phyloP scores from a whole-genome alignment of 1,139 yeast species.

The Entelexis sorbosivorans region DNA sequence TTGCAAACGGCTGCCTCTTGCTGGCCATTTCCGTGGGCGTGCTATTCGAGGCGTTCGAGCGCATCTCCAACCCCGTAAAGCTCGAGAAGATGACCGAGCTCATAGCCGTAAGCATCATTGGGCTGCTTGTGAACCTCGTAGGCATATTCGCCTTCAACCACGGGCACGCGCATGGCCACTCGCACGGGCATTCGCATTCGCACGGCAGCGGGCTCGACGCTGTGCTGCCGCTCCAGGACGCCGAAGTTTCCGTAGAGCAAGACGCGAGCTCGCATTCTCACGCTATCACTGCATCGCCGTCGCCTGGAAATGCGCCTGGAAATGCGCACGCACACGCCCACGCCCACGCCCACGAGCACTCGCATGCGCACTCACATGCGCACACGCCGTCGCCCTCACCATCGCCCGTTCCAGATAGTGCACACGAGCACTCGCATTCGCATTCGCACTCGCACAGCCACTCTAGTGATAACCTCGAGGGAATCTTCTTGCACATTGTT shows the following conservation, averaged over 20 bases:
- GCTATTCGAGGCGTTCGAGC: conserved; percentile 71
- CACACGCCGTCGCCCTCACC: background rate
- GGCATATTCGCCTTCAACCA: conserved; percentile 94
- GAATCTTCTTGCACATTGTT: conserved; percentile 80
- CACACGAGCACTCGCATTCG: background rate
- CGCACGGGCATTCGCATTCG: conserved; percentile 18
- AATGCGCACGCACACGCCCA: background rate
- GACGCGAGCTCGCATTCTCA: background rate
- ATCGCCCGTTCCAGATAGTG: background rate
- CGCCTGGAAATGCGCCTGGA: background rate
- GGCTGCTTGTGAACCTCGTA: conserved; percentile 75
- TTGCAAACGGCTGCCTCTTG: conserved; percentile 80
- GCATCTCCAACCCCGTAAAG: conserved; percentile 65
- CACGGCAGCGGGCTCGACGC: conserved; percentile 28
- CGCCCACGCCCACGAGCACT: background rate
- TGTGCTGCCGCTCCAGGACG: background rate
- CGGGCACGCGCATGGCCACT: conserved; percentile 26
- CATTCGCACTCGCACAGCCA: background rate
- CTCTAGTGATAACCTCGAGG: conserved; percentile 77
- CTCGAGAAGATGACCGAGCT: conserved; percentile 77
- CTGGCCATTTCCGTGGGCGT: conserved; percentile 86
- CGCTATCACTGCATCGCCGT: background rate
- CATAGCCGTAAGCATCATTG: conserved; percentile 70
- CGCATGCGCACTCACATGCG: conserved; percentile 13
- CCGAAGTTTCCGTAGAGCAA: background rate